Evolutionary conservation across 371 early-diverging fungal genomes (phyloP).

Genomic region (Mortierella sp.): DNA sequence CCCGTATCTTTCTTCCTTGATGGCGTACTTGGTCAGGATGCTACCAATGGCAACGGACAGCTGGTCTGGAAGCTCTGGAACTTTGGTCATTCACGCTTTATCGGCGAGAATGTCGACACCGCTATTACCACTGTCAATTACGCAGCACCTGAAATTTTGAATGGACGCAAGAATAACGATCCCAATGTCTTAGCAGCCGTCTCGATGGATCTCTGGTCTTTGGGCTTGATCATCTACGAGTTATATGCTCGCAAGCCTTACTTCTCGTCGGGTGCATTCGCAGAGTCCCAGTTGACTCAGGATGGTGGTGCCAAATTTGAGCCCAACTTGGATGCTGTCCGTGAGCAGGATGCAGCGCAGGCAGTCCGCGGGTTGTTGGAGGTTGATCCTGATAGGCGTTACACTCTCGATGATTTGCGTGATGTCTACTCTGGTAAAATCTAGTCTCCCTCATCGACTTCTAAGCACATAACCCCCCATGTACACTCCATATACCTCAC

Average conservation of each 20-base stretch:
- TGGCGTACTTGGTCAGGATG: conserved; percentile 32
- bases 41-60: conserved; percentile 39
- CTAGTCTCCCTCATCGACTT: too few species aligned
- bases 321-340: too few species aligned
- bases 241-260: conserved; percentile 36
- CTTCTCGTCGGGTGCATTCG: conserved; percentile 34
- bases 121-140: conserved; percentile 26
- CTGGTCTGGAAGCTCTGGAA: conserved; percentile 49
- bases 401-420: too few species aligned
- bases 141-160: conserved; percentile 38
- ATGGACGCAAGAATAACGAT: conserved; percentile 1
- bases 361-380: too few species aligned
- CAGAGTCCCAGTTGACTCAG: conserved; percentile 22
- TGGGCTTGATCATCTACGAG: conserved; percentile 51
- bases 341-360: too few species aligned
- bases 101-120: conserved; percentile 36
- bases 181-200: conserved; percentile 11
- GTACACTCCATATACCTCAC: too few species aligned
- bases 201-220: conserved; percentile 56
- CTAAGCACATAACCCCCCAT: too few species aligned
- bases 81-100: conserved; percentile 40
- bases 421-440: too few species aligned
- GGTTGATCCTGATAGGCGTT: too few species aligned
- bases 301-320: conserved; percentile 16
- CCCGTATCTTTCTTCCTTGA: conserved; percentile 35